Base-by-base conservation (phyloP, 495 filamentous ascomycete species). In the Penicillium desertorum region DNA sequence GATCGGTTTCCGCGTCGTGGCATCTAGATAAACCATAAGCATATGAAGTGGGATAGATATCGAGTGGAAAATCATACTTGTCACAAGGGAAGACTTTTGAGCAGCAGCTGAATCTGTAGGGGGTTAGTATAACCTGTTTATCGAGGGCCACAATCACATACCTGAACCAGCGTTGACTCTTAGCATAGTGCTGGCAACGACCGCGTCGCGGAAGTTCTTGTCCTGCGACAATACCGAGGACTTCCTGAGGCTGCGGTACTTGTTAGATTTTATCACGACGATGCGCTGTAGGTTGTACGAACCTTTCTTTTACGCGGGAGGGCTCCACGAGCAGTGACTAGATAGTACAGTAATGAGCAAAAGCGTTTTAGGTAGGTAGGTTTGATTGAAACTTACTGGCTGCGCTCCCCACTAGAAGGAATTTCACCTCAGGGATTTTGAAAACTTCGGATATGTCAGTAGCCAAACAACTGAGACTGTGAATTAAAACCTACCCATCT, bases 151-250 rank as follows among this genome's bases (percentile, higher is more conserved):
- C 1, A 12, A 27, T 3, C n/a, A 37, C 56, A 42, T 68, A 92
- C 59, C 89, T 76, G 70, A 96, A 96, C 92, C 92, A 96, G 12
- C 92, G 83, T 66, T 88, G 90, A 53, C 83, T 87, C 62, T 91
- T 90, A 4, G 79, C 71, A 68, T 96, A 96, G 64, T 96, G 92
- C 32, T 65, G 65, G 66, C 92, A 96, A 30, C 90, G 79, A 16
- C 92, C 92, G 1, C 82, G 81, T 34, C 77, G 76, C 0, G 92
- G 90, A 1, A 96, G 79, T 59, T 91, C 87, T 58, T 90, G 86
- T 51, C 92, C 92, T 4, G 86, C 85, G 52, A 86, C 84, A 44
- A 95, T 84, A 14, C 90, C 90, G 2, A 95, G 81, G 29, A 84
- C 86, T 69, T 94, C 90, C 62, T 78, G 83, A 39, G 71, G 71